Evolutionary conservation across 148 eudicot species (phyloP), one percentile per base, ranked within the genome.

Genomic region (Suaeda aralocaspica): DNA sequence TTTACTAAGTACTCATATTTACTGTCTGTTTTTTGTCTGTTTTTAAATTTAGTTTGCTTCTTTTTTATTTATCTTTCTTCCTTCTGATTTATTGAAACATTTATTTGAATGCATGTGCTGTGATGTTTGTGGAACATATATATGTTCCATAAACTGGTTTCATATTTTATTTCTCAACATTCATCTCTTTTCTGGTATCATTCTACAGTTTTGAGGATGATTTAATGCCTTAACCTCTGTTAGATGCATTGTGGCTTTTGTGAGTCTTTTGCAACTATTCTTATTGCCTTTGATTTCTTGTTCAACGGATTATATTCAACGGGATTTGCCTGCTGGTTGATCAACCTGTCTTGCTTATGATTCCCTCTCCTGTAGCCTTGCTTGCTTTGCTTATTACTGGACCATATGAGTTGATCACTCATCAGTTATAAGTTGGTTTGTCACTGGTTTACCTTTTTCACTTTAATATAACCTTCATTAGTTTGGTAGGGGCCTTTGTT

Each of bases 1-100:
- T 76, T 86, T 94, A 52, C 74, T 94, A 67, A 91, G 87, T 97
- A 97, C 91, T 82, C 56, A n/a, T n/a, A n/a, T n/a, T n/a, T n/a
- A n/a, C n/a, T n/a, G n/a, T n/a, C 36, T 25, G 61, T 67, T 33
- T 74, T 58, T 44, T 48, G 26, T 68, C 53, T 21, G 36, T 25
- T 72, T 4, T 36, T 3, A 42, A 0, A n/a, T n/a, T n/a, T n/a
- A n/a, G n/a, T n/a, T n/a, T n/a, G n/a, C n/a, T n/a, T n/a, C n/a
- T n/a, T n/a, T n/a, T n/a, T n/a, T n/a, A n/a, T n/a, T n/a, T n/a
- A n/a, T n/a, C n/a, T n/a, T n/a, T n/a, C n/a, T n/a, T n/a, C n/a
- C n/a, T n/a, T n/a, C n/a, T n/a, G n/a, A n/a, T n/a, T n/a, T n/a
- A 22, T 9, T 72, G 59, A n/a, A 33, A n/a, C 6, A 19, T 13